Base-by-base conservation (phyloP, 1,284 basidiomycete species). In the Coriolopsis trogii region DNA sequence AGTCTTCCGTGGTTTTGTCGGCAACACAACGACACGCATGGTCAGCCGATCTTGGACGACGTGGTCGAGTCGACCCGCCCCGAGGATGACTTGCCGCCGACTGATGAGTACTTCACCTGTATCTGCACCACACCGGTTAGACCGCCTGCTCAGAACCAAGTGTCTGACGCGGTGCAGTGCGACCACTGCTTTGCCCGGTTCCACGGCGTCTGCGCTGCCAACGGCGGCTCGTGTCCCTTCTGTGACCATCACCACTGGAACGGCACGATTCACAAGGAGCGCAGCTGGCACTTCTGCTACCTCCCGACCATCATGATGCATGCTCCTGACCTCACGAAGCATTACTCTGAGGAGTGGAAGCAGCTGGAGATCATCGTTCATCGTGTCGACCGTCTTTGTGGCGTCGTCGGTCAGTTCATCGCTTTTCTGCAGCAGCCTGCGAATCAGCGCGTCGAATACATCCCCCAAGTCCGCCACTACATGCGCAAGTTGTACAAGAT, bases 171-270 rank as follows among this genome's bases (percentile, higher is more conserved):
- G 0, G 90, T 92, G 6, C 89, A 92, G 66, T 92, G 89, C 65
- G 89, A 92, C 63, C 89, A 92, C 61, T 92, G 89, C 59, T 88
- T 80, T 65, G 90, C 89, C 37, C 76, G 89, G 46, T 92, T 92
- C 70, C 89, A 92, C 59, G 89, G 88, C 16, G 77, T 84, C 49
- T 92, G 89, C 59, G 89, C 89, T 10, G 84, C 84, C 56, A 90
- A 86, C 58, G 89, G 89, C n/a, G 89, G 89, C 30, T 92, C 89
- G 7, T 92, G 89, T 65, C 89, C 90, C 0, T 92, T 92, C 74
- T 92, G 89, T 61, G 89, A 92, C 58, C 89, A 91, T 60, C 86
- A 90, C 58, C 90, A 92, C 61, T 92, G 89, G 89, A 89, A 92
- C 60, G 89, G 89, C 24, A 79, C 85, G 6, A 84, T 91, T 49